Evolutionary conservation across 2,329 filamentous ascomycete species (phyloP).

Genomic region (Aotearoamyces nothofagi): DNA sequence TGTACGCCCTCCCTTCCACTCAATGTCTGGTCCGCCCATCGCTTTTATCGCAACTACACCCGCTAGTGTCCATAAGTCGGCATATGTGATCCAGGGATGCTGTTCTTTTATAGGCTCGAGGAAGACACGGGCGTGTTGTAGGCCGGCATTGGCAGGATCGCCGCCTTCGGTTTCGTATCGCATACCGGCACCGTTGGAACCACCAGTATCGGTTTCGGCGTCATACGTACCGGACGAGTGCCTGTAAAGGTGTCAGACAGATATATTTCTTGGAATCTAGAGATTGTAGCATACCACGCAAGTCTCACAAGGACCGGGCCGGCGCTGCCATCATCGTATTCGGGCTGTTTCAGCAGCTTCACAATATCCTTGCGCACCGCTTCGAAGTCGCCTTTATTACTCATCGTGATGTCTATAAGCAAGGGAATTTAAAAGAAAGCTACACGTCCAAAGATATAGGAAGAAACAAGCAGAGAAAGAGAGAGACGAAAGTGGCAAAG

Average conservation of each 20-base stretch:
- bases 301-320: slow-evolving; percentile 48
- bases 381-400: slow-evolving; percentile 49
- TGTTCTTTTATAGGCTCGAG: slow-evolving; percentile 44
- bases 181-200: slow-evolving; percentile 51
- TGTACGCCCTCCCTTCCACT: slow-evolving; percentile 42
- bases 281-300: slow-evolving; percentile 33
- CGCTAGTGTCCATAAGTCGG: slow-evolving; percentile 50
- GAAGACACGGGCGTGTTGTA: slow-evolving; percentile 47
- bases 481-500: not conserved
- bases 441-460: not conserved
- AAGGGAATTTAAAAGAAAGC: not conserved
- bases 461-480: not conserved
- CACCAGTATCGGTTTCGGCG: slow-evolving; percentile 40
- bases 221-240: slow-evolving; percentile 51
- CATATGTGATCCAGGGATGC: slow-evolving; percentile 49
- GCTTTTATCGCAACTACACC: slow-evolving; percentile 41
- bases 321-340: slow-evolving; percentile 49
- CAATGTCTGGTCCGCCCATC: slow-evolving; percentile 41
- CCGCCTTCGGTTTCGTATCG: slow-evolving; percentile 48
- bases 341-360: slow-evolving; percentile 39
- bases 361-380: slow-evolving; percentile 38
- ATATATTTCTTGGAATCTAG: slow-evolving; percentile 1
- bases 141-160: slow-evolving; percentile 48
- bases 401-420: slow-evolving; percentile 9
- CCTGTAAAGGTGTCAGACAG: slow-evolving; percentile 21